Conservation (phyloP, 805 yeast species). For the Candida insectalens region DNA sequence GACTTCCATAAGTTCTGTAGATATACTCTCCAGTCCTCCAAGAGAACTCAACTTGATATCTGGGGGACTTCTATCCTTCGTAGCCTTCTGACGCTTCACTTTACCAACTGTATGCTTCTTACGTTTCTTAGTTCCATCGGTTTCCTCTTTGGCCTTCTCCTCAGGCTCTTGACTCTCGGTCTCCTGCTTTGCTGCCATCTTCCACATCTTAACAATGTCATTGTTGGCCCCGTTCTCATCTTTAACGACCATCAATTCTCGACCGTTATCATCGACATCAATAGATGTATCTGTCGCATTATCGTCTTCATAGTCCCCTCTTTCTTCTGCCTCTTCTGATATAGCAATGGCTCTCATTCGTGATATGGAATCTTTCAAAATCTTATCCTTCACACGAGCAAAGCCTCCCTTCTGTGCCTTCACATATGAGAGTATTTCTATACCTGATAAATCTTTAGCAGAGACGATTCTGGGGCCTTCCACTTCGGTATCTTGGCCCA, state of each 20-base stretch:
- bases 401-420: constrained; percentile 60
- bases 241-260: constrained; percentile 51
- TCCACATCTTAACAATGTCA: constrained; percentile 69
- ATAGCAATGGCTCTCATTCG: too few species aligned
- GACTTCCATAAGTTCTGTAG: constrained; percentile 78
- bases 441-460: constrained; percentile 46
- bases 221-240: constrained; percentile 68
- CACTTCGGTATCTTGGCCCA: constrained; percentile 22
- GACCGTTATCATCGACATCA: constrained; percentile 23
- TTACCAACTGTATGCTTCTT: constrained; percentile 34
- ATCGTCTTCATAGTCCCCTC: too few species aligned
- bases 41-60: constrained; percentile 55
- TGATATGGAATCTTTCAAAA: constrained; percentile 57
- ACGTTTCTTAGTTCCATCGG: constrained; percentile 17
- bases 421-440: constrained; percentile 47
- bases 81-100: constrained; percentile 22
- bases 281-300: too few species aligned
- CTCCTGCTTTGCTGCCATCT: constrained; percentile 10
- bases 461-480: constrained; percentile 35
- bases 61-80: constrained; percentile 63
- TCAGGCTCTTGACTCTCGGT: constrained; percentile 18
- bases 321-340: constrained; percentile 3
- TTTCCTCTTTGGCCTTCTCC: neutral
- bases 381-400: constrained; percentile 56
- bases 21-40: constrained; percentile 86